Percentiles rank a stretch among this genome's conserved stretches.
phyloP scores from a whole-genome alignment of 2,329 filamentous ascomycete genomes.

The Cladophialophora bantiana region DNA sequence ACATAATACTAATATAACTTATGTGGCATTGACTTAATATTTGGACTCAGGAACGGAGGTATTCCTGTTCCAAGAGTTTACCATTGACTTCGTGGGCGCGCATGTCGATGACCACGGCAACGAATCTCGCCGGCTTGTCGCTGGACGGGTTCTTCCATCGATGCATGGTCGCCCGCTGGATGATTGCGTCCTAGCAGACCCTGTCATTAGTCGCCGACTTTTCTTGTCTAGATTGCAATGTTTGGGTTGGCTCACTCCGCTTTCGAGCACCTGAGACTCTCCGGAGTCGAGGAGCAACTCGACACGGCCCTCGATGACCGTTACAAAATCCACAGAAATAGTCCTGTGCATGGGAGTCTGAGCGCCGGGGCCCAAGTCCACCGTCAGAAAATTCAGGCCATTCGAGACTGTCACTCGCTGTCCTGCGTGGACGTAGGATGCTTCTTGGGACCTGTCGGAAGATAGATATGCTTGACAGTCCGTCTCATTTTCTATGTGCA shows the following conservation, averaged over 20 bases:
- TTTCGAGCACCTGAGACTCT: neutral
- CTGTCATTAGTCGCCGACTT: neutral
- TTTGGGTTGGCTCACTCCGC: neutral
- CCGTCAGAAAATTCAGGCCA: constrained; percentile 1
- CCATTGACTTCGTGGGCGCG: too few relatives aligned
- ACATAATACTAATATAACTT: too few relatives aligned
- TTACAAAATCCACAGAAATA: neutral
- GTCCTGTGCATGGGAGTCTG: constrained; percentile 3
- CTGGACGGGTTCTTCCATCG: neutral
- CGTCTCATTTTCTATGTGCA: neutral
- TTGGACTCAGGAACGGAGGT: too few relatives aligned
- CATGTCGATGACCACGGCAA: too few relatives aligned
- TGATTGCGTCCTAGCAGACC: neutral
- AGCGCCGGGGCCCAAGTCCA: neutral
- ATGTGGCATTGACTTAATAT: too few relatives aligned
- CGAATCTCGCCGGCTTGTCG: too few relatives aligned
- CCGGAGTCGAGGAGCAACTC: neutral
- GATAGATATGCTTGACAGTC: neutral
- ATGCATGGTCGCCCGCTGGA: constrained; percentile 5
- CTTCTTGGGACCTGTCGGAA: neutral
- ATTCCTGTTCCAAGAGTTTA: too few relatives aligned
- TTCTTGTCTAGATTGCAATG: neutral
- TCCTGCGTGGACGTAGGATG: neutral
- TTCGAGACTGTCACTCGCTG: neutral
- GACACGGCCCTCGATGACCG: neutral